Evolutionary conservation across 495 filamentous ascomycete species (phyloP), one percentile per base, ranked within the genome.

Genomic region (Penicillium bialowiezense): DNA sequence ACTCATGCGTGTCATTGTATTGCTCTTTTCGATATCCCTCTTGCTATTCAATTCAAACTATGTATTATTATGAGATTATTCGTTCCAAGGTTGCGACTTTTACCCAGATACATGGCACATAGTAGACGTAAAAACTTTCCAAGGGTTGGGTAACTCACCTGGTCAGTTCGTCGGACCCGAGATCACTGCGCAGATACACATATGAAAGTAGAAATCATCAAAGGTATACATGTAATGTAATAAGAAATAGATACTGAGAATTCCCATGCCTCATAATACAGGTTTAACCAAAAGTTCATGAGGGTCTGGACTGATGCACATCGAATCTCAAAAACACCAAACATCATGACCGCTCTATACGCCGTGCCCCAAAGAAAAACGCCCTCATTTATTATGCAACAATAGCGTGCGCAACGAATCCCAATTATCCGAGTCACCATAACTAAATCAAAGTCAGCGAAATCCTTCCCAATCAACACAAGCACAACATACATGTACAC

Each of bases 401-500:
- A 93, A 54, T 51, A 95, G 85, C 48, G 79, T 95, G 58, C 84
- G 73, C 62, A 93, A 72, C 32, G 80, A 84, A 55, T 91, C 86
- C 91, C 91, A 96, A 47, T 86, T 76, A 51, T 96, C 88, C 18
- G 86, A 83, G 54, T 95, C 77, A 29, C 75, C 65, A 48, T 87
- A 87, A 55, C 83, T 87, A 21, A 38, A 46, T 41, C n/a, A 47
- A 38, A 35, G 51, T 71, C 51, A 72, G 57, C 48, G 48, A 20
- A 29, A 10, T 3, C 7, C 7, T 17, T 15, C 19, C 29, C 3
- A 8, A 32, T 10, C 5, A 10, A 3, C 29, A 7, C 29, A 5
- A 13, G 29, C 3, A 32, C 29, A 48, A 80, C 83, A 65, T 89
- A 97, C 81, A 99, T 95, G 67, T 97, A 99, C 51, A 84, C 86